Percentiles rank a stretch among this genome's conserved stretches.
Evolutionary conservation across 1,284 basidiomycete genomes (phyloP).

Genomic region (Veloboletus limbatus): DNA sequence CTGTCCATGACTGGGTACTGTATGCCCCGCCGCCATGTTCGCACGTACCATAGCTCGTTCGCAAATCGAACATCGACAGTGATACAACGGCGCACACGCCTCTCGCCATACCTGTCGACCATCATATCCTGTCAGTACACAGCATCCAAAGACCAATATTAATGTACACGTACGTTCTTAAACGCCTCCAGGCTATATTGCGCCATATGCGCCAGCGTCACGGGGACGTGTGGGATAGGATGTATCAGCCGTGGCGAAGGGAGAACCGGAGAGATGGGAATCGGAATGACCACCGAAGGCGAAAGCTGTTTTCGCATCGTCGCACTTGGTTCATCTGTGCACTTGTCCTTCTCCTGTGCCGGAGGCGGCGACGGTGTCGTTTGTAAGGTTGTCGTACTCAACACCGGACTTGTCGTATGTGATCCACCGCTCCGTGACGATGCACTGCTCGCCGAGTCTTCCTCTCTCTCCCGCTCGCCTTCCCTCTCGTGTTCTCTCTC

Average conservation of each 20-base stretch:
- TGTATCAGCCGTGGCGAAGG: constrained; percentile 56
- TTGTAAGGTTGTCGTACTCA: constrained; percentile 70
- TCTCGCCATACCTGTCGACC: constrained; percentile 62
- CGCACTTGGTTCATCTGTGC: constrained; percentile 7
- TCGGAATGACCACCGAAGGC: constrained; percentile 37
- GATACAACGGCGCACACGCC: constrained; percentile 65
- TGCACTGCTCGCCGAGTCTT: constrained; percentile 44
- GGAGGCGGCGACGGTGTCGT: constrained; percentile 75
- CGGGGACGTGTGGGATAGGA: constrained; percentile 65
- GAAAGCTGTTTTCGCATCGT: constrained; percentile 11
- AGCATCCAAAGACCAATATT: constrained; percentile 2
- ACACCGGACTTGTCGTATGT: constrained; percentile 65
- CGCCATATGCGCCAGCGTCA: constrained; percentile 57
- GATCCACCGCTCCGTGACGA: constrained; percentile 49
- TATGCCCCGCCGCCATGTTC: constrained; percentile 30
- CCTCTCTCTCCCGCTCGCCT: constrained; percentile 32
- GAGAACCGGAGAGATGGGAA: constrained; percentile 54
- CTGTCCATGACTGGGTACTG: constrained; percentile 28
- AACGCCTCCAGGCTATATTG: constrained; percentile 59
- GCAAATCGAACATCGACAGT: constrained; percentile 69
- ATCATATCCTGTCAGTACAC: constrained; percentile 4
- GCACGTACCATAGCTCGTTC: constrained; percentile 54
- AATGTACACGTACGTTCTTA: constrained; percentile 44
- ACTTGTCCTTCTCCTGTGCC: constrained; percentile 29
- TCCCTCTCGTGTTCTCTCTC: constrained; percentile 35